Base-by-base conservation (phyloP, 208 protist species). In the Porcisia hertigi region DNA sequence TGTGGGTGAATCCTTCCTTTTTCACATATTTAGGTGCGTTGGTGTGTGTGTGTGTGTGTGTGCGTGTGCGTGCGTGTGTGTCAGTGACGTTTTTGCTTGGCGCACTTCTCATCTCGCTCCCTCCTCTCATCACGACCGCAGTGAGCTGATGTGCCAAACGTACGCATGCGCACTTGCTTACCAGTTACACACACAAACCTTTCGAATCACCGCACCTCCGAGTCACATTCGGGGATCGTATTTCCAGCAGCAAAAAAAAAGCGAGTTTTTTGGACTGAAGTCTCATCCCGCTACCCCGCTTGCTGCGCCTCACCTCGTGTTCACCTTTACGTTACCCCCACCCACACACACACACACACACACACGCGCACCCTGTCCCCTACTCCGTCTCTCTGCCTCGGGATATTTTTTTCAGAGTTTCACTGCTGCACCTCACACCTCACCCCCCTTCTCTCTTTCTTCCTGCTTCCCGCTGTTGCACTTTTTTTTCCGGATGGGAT, bases 401-500 rank as follows among this genome's bases (percentile, higher is more conserved):
- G 47, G 1, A 14, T 52, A 5, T 12, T 12, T 52, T 1, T 52
- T 12, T 52, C 47, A 52, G 5, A 14, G 5, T 52, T 52, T 12
- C 11, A 52, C 47, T 52, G 47, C 47, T 52, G 5, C 1, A 52
- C 47, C 11, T 5, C 47, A 5, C 5, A 52, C 47, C 23, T 14
- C 47, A 5, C 47, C 11, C 5, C 47, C 47, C 0, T 9, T 49
- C 45, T 52, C 47, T 52, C 47, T 75, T 69, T 63, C 11, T 58
- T 74, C 36, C 20, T 65, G 45, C 55, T 69, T 55, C 36, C 64
- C n/a, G 41, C 62, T 72, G 36, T 41, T 65, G 71, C 47, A 52
- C 1, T 53, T 62, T 66, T 41, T 41, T 52, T 65, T 25, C 11
- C 11, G 47, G 11, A 52, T 52, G 47, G 47, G 47, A 12, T 52